These are phyloP conservation scores for Chlorella sp. DNA, from an alignment of 139 green algal species.

Conservation along the genomic window DNA sequence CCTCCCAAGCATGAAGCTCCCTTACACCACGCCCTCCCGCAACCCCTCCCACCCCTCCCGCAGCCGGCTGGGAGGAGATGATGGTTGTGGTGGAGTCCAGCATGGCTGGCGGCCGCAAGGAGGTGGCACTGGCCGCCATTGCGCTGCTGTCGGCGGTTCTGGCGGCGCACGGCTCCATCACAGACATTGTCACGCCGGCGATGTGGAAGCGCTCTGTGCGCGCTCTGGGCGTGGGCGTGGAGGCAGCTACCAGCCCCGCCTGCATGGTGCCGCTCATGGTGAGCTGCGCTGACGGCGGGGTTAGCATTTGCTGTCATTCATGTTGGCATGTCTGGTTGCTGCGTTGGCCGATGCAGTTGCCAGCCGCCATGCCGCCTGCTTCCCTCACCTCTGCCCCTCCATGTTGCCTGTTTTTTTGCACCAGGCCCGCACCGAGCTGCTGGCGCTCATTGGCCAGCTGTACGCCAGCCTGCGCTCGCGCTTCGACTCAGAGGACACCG, in stretches of 20 bases:
- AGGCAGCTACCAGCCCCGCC: constrained; percentile 60
- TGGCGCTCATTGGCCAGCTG: constrained; percentile 63
- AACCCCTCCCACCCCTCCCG: too few relatives aligned
- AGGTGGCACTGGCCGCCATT: constrained; percentile 74
- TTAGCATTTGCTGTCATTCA: too few relatives aligned
- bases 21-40: too few relatives aligned
- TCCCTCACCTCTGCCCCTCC: too few relatives aligned
- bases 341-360: not conserved
- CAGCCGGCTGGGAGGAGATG: constrained; percentile 79
- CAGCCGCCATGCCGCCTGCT: not conserved
- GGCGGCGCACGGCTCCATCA: constrained; percentile 40
- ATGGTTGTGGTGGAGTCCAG: constrained; percentile 78
- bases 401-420: too few relatives aligned
- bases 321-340: too few relatives aligned
- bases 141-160: constrained; percentile 65
- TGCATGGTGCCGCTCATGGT: constrained; percentile 67
- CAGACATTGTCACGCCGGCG: constrained; percentile 20
- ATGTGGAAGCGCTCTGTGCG: constrained; percentile 67
- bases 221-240: constrained; percentile 72
- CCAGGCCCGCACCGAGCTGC: constrained; percentile 69
- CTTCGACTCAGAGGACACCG: constrained; percentile 59
- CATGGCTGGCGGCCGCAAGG: constrained; percentile 72
- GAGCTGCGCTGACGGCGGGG: too few relatives aligned
- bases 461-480: constrained; percentile 45
- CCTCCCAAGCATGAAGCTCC: too few relatives aligned